Percentiles rank a stretch among this genome's conserved stretches.
Evolutionary conservation across 306 rosid species (phyloP).

Genomic region (Echinosophora koreensis): DNA sequence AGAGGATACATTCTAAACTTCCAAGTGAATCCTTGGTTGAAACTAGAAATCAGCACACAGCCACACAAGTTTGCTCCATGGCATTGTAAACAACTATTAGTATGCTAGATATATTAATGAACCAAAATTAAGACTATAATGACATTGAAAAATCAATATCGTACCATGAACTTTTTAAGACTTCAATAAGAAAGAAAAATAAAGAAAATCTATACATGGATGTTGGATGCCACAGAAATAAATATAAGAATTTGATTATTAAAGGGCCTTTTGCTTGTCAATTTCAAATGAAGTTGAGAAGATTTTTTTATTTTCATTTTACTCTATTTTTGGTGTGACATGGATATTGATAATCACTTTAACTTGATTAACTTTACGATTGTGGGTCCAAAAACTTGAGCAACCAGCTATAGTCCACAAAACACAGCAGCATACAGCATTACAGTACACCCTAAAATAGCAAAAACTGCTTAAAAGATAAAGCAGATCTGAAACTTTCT

Average conservation of each 20-base stretch:
- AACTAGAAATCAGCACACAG: not conserved
- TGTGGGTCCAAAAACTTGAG: constrained; percentile 1
- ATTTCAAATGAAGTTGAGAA: constrained; percentile 30
- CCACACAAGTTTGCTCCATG: not conserved
- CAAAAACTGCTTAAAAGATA: not conserved
- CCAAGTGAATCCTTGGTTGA: not conserved
- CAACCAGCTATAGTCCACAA: not conserved
- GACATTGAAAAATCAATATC: not conserved
- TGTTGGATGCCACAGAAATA: not conserved
- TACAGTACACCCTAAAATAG: not conserved
- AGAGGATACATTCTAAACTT: not conserved
- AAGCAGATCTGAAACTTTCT: constrained; percentile 13
- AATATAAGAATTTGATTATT: not conserved
- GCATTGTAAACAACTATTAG: not conserved
- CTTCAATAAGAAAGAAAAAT: not conserved
- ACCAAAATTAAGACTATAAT: not conserved
- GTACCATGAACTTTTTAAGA: not conserved
- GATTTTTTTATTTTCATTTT: not conserved
- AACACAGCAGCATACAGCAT: not conserved
- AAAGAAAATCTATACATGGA: not conserved
- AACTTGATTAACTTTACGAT: not conserved
- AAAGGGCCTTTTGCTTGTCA: not conserved
- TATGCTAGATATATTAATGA: not conserved
- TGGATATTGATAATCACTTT: not conserved
- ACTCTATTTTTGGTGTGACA: not conserved